Conservation (phyloP, 768 basidiomycete species). For the Hygrocybe coccinea region DNA sequence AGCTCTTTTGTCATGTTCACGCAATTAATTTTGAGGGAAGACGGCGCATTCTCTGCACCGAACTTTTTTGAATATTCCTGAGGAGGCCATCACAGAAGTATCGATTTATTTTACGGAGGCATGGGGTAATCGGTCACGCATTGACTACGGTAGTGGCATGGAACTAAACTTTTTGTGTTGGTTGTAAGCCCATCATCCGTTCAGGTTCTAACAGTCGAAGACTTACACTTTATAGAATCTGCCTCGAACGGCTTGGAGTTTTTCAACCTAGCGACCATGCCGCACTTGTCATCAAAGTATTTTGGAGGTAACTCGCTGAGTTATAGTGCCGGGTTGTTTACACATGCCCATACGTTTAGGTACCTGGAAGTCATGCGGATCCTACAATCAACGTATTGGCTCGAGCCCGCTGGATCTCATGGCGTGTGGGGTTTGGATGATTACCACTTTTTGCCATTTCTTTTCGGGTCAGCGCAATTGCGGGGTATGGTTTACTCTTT, state of each 20-base stretch:
- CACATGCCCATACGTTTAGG: slow-evolving; percentile 38
- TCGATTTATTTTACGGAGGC: slow-evolving; percentile 76
- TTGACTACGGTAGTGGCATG: slow-evolving; percentile 99
- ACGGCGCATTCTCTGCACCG: slow-evolving; percentile 53
- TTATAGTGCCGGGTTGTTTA: background rate
- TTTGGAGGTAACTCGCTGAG: slow-evolving; percentile 65
- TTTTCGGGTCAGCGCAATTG: slow-evolving; percentile 81
- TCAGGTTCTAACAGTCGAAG: background rate
- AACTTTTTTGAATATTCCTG: slow-evolving; percentile 51
- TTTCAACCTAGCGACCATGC: slow-evolving; percentile 59
- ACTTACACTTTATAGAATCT: slow-evolving; percentile 53
- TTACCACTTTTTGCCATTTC: slow-evolving; percentile 92
- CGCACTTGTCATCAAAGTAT: slow-evolving; percentile 75
- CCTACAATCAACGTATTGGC: slow-evolving; percentile 92
- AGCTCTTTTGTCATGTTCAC: background rate
- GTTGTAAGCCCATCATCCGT: slow-evolving; percentile 58
- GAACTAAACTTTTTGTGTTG: slow-evolving; percentile 96
- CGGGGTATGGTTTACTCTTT: slow-evolving; percentile 36
- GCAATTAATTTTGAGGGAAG: slow-evolving; percentile 30
- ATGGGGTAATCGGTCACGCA: slow-evolving; percentile 88
- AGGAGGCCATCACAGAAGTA: slow-evolving; percentile 60
- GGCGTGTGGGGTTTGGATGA: slow-evolving; percentile 98
- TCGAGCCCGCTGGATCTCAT: slow-evolving; percentile 98
- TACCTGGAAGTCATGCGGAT: slow-evolving; percentile 79
- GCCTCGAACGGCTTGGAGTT: slow-evolving; percentile 68